Conservation (phyloP, 1,284 basidiomycete species). For the Cryptococcus jaspeensis region DNA sequence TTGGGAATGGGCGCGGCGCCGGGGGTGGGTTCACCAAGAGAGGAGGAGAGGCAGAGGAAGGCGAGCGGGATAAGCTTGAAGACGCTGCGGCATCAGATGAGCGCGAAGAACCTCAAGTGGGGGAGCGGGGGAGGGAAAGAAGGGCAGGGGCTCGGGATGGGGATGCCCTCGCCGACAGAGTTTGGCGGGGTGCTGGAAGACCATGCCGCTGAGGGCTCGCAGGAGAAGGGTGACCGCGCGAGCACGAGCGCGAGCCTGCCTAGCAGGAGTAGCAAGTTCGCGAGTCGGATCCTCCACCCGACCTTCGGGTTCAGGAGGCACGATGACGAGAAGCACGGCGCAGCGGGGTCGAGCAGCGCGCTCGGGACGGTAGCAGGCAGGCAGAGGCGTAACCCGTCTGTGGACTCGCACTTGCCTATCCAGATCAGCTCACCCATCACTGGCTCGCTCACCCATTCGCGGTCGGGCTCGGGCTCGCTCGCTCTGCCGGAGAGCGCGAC, state of each 20-base stretch:
- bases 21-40: conserved; percentile 1
- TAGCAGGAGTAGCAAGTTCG: conserved; percentile 6
- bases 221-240: not conserved
- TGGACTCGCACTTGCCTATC: too few relatives aligned
- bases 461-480: not conserved
- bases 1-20: not conserved
- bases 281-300: conserved; percentile 8
- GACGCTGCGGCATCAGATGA: conserved; percentile 26
- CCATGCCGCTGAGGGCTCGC: not conserved
- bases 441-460: conserved; percentile 5
- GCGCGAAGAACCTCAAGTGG: conserved; percentile 21
- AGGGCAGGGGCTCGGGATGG: not conserved
- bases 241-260: conserved; percentile 8
- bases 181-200: conserved; percentile 12
- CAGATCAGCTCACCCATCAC: conserved; percentile 3
- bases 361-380: too few relatives aligned
- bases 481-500: not conserved
- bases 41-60: conserved; percentile 10
- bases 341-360: not conserved
- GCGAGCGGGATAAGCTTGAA: conserved; percentile 18
- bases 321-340: conserved; percentile 1
- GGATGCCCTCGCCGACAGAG: conserved; percentile 6
- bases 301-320: conserved; percentile 13
- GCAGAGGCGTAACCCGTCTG: too few relatives aligned
- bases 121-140: conserved; percentile 10